Evolutionary conservation across 257 asterid species (phyloP).

Genomic region (Linderniella brevidens): DNA sequence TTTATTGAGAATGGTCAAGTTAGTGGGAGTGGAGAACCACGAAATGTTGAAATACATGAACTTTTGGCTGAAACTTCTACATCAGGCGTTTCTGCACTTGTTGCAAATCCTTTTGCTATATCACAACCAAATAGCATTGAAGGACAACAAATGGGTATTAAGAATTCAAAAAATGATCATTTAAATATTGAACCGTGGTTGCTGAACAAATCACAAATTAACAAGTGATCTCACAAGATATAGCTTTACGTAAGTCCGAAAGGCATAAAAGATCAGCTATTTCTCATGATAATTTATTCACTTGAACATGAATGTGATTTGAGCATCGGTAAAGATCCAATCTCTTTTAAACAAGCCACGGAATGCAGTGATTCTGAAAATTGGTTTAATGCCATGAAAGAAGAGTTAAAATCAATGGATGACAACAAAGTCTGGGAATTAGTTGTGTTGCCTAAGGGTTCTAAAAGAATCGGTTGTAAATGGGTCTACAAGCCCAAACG

Average conservation of each 20-base stretch:
- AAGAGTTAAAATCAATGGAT: background rate
- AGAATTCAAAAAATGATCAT: too few species aligned
- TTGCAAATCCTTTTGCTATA: too few species aligned
- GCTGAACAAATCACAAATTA: too few species aligned
- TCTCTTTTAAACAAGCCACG: background rate
- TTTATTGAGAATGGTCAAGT: constrained; percentile 1
- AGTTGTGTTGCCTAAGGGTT: background rate
- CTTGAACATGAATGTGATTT: too few species aligned
- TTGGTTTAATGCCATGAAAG: background rate
- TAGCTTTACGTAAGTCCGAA: too few species aligned
- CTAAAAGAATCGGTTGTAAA: background rate
- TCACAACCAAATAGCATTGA: too few species aligned
- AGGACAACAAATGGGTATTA: too few species aligned
- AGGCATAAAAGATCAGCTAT: background rate
- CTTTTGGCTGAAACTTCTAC: background rate
- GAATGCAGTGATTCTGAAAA: background rate
- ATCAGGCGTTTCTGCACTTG: too few species aligned
- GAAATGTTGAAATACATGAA: background rate
- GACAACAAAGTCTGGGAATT: background rate
- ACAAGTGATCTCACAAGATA: too few species aligned
- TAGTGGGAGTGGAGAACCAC: background rate
- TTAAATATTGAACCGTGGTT: too few species aligned
- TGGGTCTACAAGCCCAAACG: background rate
- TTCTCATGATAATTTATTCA: background rate
- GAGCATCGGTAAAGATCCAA: background rate